These are phyloP conservation scores for Pyronema omphalodes DNA, from an alignment of 495 filamentous ascomycete genomes.

Conservation along the genomic window DNA sequence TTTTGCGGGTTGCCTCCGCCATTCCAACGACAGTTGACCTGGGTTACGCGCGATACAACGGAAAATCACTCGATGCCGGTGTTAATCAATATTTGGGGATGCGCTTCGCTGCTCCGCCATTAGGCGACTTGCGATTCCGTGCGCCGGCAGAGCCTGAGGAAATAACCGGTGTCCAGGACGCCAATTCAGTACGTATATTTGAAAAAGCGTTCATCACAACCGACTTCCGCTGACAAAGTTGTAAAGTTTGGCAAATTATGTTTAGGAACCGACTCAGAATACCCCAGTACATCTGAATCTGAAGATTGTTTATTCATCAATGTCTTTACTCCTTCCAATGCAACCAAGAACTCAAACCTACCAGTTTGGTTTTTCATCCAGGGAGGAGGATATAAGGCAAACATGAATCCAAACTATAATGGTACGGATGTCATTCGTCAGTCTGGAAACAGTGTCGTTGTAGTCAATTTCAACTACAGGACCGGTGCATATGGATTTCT, in stretches of 20 bases:
- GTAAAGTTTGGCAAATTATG: neutral
- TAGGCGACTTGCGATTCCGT: conserved; percentile 1
- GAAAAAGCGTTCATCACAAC: neutral
- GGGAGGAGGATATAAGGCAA: conserved; percentile 4
- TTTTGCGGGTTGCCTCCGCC: neutral
- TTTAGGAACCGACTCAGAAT: neutral
- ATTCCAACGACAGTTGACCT: conserved; percentile 24
- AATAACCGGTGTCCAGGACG: neutral
- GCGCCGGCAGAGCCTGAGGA: conserved; percentile 1
- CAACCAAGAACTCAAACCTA: neutral
- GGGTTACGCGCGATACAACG: conserved; percentile 30
- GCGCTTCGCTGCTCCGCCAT: conserved; percentile 2
- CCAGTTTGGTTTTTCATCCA: conserved; percentile 7
- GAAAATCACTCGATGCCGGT: conserved; percentile 9
- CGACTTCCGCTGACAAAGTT: neutral
- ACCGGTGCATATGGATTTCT: conserved; percentile 8
- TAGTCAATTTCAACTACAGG: conserved; percentile 9
- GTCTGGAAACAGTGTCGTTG: neutral
- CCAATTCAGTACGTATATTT: neutral
- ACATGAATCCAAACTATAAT: neutral
- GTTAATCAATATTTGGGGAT: conserved; percentile 1
- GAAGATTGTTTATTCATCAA: conserved; percentile 8
- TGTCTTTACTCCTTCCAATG: conserved; percentile 1
- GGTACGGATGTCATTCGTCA: neutral
- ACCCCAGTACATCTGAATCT: neutral